phyloP scores from a whole-genome alignment of 169 alveolate species.

The Pseudocohnilembus persalinus region DNA sequence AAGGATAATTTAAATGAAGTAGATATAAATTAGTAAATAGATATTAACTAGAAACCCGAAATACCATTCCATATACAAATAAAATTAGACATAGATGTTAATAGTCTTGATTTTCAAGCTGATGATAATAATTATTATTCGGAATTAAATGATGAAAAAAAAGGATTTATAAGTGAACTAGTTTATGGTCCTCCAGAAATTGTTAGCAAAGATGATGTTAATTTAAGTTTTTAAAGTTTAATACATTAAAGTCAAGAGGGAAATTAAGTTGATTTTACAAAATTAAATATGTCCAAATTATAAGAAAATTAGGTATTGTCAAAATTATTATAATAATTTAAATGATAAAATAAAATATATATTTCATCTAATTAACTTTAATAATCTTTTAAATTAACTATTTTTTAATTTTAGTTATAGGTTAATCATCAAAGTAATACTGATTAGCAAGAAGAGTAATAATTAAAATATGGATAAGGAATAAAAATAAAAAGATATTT shows the following conservation, averaged over 20 bases:
- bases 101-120: too few relatives aligned
- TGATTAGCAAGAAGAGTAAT: neutral
- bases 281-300: too few relatives aligned
- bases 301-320: too few relatives aligned
- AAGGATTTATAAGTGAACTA: neutral
- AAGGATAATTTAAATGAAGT: neutral
- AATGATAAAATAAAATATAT: too few relatives aligned
- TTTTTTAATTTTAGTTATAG: too few relatives aligned
- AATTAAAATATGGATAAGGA: conserved; percentile 5
- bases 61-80: neutral
- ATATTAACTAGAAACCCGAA: neutral
- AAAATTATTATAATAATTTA: too few relatives aligned
- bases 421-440: too few relatives aligned
- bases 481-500: neutral
- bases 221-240: neutral
- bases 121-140: neutral
- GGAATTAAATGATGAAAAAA: neutral
- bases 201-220: neutral
- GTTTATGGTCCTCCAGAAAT: neutral
- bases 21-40: neutral
- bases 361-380: too few relatives aligned
- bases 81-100: neutral
- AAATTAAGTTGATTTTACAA: neutral
- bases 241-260: neutral
- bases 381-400: too few relatives aligned